Evolutionary conservation across 495 filamentous ascomycete species (phyloP).

Genomic region (Neurospora discreta): DNA sequence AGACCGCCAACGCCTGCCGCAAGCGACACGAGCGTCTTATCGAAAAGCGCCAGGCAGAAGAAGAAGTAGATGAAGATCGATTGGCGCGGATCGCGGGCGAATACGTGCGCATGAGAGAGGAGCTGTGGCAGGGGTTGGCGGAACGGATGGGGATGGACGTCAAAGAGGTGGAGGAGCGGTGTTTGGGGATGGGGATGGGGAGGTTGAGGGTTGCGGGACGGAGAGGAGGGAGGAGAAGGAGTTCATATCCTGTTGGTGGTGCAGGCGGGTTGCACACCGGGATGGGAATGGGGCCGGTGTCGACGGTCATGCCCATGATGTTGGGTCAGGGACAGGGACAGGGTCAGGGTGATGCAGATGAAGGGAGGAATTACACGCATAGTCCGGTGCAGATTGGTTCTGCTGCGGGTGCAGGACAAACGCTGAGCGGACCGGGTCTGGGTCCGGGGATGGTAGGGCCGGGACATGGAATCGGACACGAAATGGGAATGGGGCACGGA

Average conservation of each 20-base stretch:
- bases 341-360: no score
- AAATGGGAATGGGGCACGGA: no score
- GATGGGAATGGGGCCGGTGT: no score
- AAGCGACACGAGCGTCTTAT: conserved; percentile 68
- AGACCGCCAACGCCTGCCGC: conserved; percentile 69
- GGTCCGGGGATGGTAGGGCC: no score
- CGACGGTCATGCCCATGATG: no score
- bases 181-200: conserved; percentile 4
- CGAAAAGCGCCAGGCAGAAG: conserved; percentile 43
- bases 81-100: conserved; percentile 52
- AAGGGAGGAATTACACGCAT: not conserved
- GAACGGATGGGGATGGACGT: conserved; percentile 53
- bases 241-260: no score
- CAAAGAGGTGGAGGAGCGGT: conserved; percentile 59
- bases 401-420: no score
- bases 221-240: conserved; percentile 1
- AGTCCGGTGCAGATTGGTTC: not conserved
- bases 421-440: not conserved
- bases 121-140: conserved; percentile 60
- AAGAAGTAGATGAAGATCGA: conserved; percentile 55
- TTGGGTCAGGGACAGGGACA: no score
- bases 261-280: no score
- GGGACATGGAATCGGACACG: no score
- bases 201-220: not conserved
- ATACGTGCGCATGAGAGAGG: conserved; percentile 53